Evolutionary conservation across 2,329 filamentous ascomycete genomes (phyloP), one percentile per base, ranked within the genome.

Genomic region (Penicillium freii): DNA sequence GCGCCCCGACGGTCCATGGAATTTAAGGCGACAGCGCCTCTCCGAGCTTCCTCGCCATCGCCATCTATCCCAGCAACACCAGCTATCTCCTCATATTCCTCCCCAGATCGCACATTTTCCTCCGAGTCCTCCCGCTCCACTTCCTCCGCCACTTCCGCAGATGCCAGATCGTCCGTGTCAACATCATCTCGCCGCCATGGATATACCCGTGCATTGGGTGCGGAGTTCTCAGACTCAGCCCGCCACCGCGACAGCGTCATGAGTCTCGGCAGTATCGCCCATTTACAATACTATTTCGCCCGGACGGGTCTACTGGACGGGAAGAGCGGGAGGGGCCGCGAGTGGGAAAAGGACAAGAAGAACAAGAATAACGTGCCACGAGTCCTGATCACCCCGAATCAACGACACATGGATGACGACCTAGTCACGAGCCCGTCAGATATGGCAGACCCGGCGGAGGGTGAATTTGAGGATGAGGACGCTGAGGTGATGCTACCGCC

Each of bases 201-300:
- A 43, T 97, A 93, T 77, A 90, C 95, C 78, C 85, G 92, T 49
- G 92, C 92, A 0, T 89, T 92, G 72, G 90, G 87, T 53, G 95
- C 90, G 51, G 85, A 92, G 69, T 99, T 97, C 73, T 91, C 94
- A 27, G 89, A 90, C 58, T 97, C 92, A 56, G 94, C 94, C 46
- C 87, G 87, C 71, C 91, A 91, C 50, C 84, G 94, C 62, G 93
- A 99, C 74, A 97, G 92, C 71, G 94, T 99, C 63, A 88, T 97
- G 85, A 96, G 91, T 70, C 78, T 99, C 61, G 94, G 94, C 54
- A 97, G 92, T 75, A 99, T 99, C 68, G 91, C 92, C 55, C 94
- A 99, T 78, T 80, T 99, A 70, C 94, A 99, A 75, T 96, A 97
- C 77, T 99, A 97, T 77, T 99, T 99, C 78, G 93, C 94, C 36